phyloP scores from a whole-genome alignment of 148 eudicot genomes.

The Rhododendron henanense region DNA sequence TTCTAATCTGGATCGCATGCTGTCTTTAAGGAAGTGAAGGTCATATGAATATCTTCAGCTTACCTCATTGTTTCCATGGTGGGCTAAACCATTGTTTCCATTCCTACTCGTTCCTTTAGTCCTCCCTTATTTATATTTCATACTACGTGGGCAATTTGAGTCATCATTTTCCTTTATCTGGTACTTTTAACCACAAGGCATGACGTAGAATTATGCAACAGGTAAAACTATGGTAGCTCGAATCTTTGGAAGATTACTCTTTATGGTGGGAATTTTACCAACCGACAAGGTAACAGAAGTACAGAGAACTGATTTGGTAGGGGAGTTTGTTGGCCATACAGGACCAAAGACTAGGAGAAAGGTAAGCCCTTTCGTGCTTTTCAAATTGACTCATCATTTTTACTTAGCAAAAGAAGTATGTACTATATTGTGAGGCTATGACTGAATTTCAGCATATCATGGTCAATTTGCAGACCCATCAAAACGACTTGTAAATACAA shows the following conservation, averaged over 20 bases:
- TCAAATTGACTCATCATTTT: background rate
- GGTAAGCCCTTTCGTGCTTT: slow-evolving; percentile 35
- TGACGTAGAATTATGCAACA: slow-evolving; percentile 20
- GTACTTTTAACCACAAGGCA: background rate
- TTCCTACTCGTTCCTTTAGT: too few relatives aligned
- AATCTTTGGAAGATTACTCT: slow-evolving; percentile 88
- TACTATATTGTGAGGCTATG: background rate
- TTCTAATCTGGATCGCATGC: background rate
- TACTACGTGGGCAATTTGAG: background rate
- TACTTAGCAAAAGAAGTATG: background rate
- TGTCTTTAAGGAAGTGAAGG: background rate
- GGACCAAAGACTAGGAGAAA: slow-evolving; percentile 96
- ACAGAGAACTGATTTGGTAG: slow-evolving; percentile 97
- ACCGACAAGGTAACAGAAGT: slow-evolving; percentile 95
- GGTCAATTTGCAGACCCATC: background rate
- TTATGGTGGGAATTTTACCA: slow-evolving; percentile 92
- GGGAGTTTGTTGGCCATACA: slow-evolving; percentile 98
- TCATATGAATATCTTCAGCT: background rate
- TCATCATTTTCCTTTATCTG: background rate
- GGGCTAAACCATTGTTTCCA: background rate
- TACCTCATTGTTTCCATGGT: background rate
- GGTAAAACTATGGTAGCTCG: slow-evolving; percentile 99
- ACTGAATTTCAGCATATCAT: background rate
- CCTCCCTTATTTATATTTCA: background rate
- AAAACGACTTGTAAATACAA: background rate